These are phyloP conservation scores for Tylopilus felleus DNA, from an alignment of 768 basidiomycete species.

Conservation along the genomic window DNA sequence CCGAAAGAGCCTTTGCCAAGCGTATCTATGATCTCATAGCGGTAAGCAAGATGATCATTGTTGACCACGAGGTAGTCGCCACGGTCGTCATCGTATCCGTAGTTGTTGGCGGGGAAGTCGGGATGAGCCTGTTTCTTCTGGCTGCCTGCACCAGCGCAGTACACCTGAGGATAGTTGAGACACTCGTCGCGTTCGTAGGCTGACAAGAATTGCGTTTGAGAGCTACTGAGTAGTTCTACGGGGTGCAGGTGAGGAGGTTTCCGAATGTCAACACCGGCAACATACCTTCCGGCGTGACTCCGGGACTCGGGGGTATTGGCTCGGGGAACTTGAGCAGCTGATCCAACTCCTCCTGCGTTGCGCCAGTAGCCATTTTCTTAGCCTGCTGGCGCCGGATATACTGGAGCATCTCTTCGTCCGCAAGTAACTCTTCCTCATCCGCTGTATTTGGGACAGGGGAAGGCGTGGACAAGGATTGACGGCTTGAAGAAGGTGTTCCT, in stretches of 20 bases:
- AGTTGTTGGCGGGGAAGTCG: slow-evolving; percentile 77
- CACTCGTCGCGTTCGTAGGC: slow-evolving; percentile 91
- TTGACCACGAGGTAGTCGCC: slow-evolving; percentile 92
- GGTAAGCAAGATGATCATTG: slow-evolving; percentile 91
- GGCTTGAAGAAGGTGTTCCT: slow-evolving; percentile 63
- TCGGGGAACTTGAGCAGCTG: slow-evolving; percentile 91
- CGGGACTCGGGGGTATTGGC: slow-evolving; percentile 66
- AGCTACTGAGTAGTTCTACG: slow-evolving; percentile 62
- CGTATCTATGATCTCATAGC: slow-evolving; percentile 91
- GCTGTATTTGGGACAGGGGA: slow-evolving; percentile 76
- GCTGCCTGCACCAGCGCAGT: slow-evolving; percentile 74
- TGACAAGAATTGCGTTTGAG: slow-evolving; percentile 69
- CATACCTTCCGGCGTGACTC: slow-evolving; percentile 69
- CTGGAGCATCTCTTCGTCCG: slow-evolving; percentile 96
- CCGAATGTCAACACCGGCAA: slow-evolving; percentile 11
- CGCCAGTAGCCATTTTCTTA: slow-evolving; percentile 79
- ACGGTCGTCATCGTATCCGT: slow-evolving; percentile 96
- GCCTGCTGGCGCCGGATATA: slow-evolving; percentile 90
- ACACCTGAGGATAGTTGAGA: slow-evolving; percentile 79
- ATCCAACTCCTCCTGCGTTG: slow-evolving; percentile 84
- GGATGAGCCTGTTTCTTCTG: slow-evolving; percentile 79
- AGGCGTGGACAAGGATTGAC: slow-evolving; percentile 77
- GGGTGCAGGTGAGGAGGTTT: slow-evolving; percentile 6
- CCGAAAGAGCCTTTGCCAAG: slow-evolving; percentile 99
- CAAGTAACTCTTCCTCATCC: slow-evolving; percentile 83